Percentiles rank a stretch among this genome's conserved stretches.
These are phyloP conservation scores for Eragrostis nindensis DNA, from an alignment of 176 grass and related monocot species.

Conservation along the genomic window DNA sequence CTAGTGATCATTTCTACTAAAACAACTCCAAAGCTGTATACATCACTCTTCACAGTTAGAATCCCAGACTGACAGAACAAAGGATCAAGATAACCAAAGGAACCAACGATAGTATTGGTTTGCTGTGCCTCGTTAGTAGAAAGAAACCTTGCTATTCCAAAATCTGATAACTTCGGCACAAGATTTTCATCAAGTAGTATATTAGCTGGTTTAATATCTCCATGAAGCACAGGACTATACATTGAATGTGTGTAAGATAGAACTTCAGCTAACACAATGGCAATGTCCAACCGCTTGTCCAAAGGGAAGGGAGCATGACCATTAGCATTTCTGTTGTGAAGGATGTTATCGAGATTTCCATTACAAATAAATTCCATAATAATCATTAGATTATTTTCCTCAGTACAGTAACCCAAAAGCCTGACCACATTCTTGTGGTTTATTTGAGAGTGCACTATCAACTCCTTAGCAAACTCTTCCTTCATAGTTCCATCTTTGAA, in stretches of 20 bases:
- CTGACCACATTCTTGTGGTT: conserved; percentile 18
- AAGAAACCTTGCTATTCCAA: conserved; percentile 21
- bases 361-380: background rate
- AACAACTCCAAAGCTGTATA: conserved; percentile 4
- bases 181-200: conserved; percentile 20
- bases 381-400: background rate
- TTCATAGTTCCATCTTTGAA: background rate
- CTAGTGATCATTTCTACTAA: conserved; percentile 1
- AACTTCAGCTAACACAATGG: background rate
- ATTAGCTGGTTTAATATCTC: conserved; percentile 18
- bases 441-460: conserved; percentile 18
- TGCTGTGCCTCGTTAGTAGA: background rate
- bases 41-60: background rate
- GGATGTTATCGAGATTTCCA: background rate
- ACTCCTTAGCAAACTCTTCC: background rate
- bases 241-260: background rate
- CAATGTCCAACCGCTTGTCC: background rate
- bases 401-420: background rate
- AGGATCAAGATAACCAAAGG: conserved; percentile 6
- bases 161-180: background rate
- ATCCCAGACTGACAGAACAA: background rate
- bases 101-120: background rate
- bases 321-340: background rate
- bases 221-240: conserved; percentile 17
- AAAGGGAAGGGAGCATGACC: background rate